Base-by-base conservation (phyloP, 2,329 filamentous ascomycete genomes). In the Fusarium praegraminearum region DNA sequence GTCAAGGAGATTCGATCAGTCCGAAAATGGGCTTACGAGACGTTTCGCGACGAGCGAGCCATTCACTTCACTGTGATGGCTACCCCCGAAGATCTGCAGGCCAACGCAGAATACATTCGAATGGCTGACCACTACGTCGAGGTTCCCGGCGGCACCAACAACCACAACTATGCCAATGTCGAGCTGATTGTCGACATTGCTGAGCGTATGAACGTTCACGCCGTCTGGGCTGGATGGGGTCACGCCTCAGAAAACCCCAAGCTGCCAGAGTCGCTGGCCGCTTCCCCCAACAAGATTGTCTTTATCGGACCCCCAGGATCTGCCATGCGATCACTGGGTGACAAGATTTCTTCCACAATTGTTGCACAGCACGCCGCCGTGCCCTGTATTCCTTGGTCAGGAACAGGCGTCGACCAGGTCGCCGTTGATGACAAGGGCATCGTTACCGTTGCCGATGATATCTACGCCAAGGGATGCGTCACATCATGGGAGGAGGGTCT, bases 41-140 rank as follows among this genome's bases (percentile, higher is more conserved):
- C 93, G 10, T 99, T 99, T 80, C 95, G 96, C 84, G 94, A 99
- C 83, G 96, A 99, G 86, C 90, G 92, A 78, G 96, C 95, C 76
- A 98, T 99, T 79, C 94, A 98, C 80, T 99, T 99, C 85, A 99
- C 96, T 69, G 96, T 99, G 80, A 99, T 99, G 96, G 96, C 96
- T 75, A 99, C 96, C 40, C 96, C 96, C 51, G 96, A 99, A 84
- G 96, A 99, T 90, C 83, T 99, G 79, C 90, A 91, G 80, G 96
- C 96, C 80, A 99, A 99, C 81, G 96, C 96, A 74, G 96, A 99
- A 83, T 99, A 99, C 84, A 99, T 99, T 80, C 90, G 96, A 80
- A 98, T 99, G 96, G 96, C 96, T 35, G 96, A 99, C 83, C 93
- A 98, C 87, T 99, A 99, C 81, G 96, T 99, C 75, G 96, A 99